Evolutionary conservation across 805 yeast species (phyloP), one percentile per base, ranked within the genome.

Genomic region (Zygosaccharomyces pseudorouxii): DNA sequence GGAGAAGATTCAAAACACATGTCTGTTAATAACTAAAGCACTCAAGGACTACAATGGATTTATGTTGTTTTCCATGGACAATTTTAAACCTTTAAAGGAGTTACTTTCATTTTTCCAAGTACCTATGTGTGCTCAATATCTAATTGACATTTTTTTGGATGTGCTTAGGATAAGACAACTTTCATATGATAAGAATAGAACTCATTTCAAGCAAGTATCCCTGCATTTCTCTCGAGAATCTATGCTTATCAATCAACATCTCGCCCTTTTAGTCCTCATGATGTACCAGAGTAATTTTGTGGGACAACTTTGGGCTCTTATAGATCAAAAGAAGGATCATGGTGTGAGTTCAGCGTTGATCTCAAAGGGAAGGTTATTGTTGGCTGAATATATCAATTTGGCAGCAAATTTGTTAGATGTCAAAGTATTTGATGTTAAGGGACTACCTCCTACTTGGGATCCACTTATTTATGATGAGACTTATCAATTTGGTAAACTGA

Each of bases 1-100:
- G 25, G 83, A 79, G 33, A 79, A 75, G 54, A 68, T 89, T 25
- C 84, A 83, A 49, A 77, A 75, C 50, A 71, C 80, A 11, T 79
- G 89, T 0, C 73, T 77, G 38, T 71, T 88, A 7, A 63, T 92
- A 2, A 69, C 85, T 0, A 63, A 77, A 3, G 68, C 87, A 20
- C 66, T 92, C 42, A 85, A 87, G 52, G 75, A 81, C 29, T 84
- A 92, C 80, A 74, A 85, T 10, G 99, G 99, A 0, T 59, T 89
- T 9, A 74, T 83, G 51, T 78, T 84, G 12, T 78, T 83, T 56
- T 75, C 85, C 0, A 72, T 77, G 48, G 71, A 82, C 54, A 68
- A 80, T 50, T 82, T 79, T 52, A 69, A 71, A 47, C 75, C 83
- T 8, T 60, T 90, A 19, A 71, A 69, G 37, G 79, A 80, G 46